Evolutionary conservation across 495 filamentous ascomycete species (phyloP), one percentile per base, ranked within the genome.

Genomic region (Friedmanniomyces simplex): DNA sequence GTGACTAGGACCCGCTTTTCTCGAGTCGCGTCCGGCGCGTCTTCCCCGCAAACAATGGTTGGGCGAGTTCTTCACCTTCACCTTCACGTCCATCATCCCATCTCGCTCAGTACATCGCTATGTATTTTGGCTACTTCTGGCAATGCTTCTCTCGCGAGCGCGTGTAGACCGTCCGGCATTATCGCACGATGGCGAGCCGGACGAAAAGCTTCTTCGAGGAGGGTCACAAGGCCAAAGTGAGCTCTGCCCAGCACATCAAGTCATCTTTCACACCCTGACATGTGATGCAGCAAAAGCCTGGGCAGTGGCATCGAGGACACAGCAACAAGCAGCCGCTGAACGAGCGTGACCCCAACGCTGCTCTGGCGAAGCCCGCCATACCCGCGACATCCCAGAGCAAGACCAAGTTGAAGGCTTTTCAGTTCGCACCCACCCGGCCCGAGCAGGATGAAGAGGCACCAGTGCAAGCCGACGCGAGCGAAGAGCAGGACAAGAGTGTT

Each of bases 391-490:
- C 76, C 0, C 71, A 78, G 57, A 78, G 80, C 4, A 79, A 73
- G 61, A 73, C 76, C 16, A 84, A 83, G 64, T 68, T 86, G 50
- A 79, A 78, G 61, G 71, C 74, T 21, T 85, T 84, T 61, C 76
- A 77, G 61, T 84, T 76, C 60, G 60, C 68, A 43, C 62, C 72
- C 8, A 67, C 62, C 52, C 26, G 64, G 58, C 63, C 68, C 14
- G 39, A 43, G 63, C 22, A 22, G 13, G 59, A 65, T 18, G 20
- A 47, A 18, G 66, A 60, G 14, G 56, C 46, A 32, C 49, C 36
- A 16, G 65, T 72, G 37, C 72, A 79, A 30, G 68, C 69, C 49
- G 71, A 70, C 41, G 54, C 34, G 24, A 28, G 8, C 20, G 54
- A n/a, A 24, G 42, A 56, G 28, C 58, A 58, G 14, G 43, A 55